phyloP scores from a whole-genome alignment of 1,139 yeast genomes.

The Meyerozyma sp. region DNA sequence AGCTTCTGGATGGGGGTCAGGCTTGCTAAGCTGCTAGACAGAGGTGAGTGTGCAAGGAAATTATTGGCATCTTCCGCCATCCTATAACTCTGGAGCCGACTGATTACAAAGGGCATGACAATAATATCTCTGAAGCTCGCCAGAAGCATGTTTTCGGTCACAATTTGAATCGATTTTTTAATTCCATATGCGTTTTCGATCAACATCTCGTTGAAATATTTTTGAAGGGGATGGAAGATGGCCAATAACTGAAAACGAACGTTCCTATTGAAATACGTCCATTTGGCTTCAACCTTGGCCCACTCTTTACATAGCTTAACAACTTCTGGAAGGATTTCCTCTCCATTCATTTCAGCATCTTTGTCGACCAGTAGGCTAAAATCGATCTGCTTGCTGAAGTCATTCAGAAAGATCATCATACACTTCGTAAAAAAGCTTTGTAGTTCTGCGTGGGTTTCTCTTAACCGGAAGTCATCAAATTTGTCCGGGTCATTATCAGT shows the following conservation, averaged over 20 bases:
- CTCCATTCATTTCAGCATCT: neutral
- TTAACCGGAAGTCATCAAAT: constrained; percentile 22
- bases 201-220: constrained; percentile 15
- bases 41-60: constrained; percentile 1
- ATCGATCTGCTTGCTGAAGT: constrained; percentile 9
- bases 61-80: neutral
- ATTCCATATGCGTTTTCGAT: constrained; percentile 7
- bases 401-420: constrained; percentile 19
- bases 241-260: constrained; percentile 24
- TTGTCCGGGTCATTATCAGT: constrained; percentile 11
- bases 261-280: constrained; percentile 30
- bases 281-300: constrained; percentile 17
- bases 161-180: constrained; percentile 12
- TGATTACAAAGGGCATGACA: constrained; percentile 23
- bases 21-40: constrained; percentile 3
- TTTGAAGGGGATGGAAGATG: constrained; percentile 28
- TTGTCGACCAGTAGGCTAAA: neutral
- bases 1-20: neutral
- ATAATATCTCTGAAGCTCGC: constrained; percentile 28
- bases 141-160: constrained; percentile 25
- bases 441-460: constrained; percentile 30
- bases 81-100: constrained; percentile 8
- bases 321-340: neutral
- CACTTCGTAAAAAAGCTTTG: constrained; percentile 21
- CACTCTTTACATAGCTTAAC: constrained; percentile 11